Evolutionary conservation across 495 filamentous ascomycete species (phyloP).

Genomic region (Penicillium bialowiezense): DNA sequence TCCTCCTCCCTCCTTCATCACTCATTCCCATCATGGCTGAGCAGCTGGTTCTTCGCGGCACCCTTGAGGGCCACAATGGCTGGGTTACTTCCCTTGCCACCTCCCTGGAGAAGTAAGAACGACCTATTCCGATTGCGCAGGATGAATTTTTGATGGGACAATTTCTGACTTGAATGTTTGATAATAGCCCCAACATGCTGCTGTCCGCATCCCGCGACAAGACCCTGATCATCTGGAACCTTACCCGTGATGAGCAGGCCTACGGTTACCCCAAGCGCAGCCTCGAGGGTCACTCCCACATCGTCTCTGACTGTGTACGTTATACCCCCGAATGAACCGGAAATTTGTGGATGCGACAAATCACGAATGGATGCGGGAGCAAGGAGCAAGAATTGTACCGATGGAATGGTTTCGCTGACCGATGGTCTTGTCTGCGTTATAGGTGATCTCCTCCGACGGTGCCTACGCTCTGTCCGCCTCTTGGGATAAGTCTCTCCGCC

Average conservation of each 20-base stretch:
- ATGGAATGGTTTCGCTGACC: constrained; percentile 35
- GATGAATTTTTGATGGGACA: constrained; percentile 25
- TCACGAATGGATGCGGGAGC: constrained; percentile 9
- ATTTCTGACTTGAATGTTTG: constrained; percentile 36
- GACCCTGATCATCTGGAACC: constrained; percentile 99
- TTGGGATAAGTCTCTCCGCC: constrained; percentile 99
- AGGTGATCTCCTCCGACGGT: constrained; percentile 99
- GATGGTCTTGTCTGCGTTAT: constrained; percentile 28
- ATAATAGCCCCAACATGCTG: constrained; percentile 96
- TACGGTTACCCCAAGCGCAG: constrained; percentile 99
- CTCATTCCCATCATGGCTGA: constrained; percentile 73
- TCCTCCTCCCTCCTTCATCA: constrained; percentile 44
- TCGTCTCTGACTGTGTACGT: constrained; percentile 99
- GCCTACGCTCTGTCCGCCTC: constrained; percentile 98
- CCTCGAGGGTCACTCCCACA: constrained; percentile 98
- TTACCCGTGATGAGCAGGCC: constrained; percentile 94
- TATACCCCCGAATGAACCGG: constrained; percentile 13
- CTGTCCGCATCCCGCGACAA: constrained; percentile 96
- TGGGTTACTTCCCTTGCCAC: constrained; percentile 82
- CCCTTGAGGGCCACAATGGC: constrained; percentile 91
- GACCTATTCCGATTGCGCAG: constrained; percentile 22
- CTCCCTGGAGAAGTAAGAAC: constrained; percentile 92
- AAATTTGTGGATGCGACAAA: constrained; percentile 15
- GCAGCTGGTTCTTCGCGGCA: constrained; percentile 94
- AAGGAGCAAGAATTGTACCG: constrained; percentile 9